These are phyloP conservation scores for Schizopora paradoxa DNA, from an alignment of 1,284 basidiomycete genomes.

Conservation along the genomic window DNA sequence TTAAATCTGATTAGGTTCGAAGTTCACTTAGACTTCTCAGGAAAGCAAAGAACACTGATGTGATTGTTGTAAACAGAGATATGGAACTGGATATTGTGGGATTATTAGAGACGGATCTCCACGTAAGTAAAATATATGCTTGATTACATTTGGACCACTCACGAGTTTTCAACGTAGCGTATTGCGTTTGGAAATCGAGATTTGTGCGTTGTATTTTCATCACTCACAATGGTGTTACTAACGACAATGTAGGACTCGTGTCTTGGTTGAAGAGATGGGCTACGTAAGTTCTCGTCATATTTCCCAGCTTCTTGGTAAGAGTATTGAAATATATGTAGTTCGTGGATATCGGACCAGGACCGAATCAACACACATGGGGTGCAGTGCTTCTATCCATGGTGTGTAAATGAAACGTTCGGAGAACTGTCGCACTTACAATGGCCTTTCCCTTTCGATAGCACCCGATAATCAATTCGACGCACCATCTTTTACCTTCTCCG, in stretches of 20 bases:
- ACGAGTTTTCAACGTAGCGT: slow-evolving; percentile 41
- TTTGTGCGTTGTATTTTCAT: slow-evolving; percentile 43
- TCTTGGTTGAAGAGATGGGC: slow-evolving; percentile 74
- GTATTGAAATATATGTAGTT: slow-evolving; percentile 40
- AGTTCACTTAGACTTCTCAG: slow-evolving; percentile 12
- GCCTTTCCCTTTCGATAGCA: slow-evolving; percentile 46
- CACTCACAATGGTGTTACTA: slow-evolving; percentile 7
- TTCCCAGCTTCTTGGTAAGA: slow-evolving; percentile 2
- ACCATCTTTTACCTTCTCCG: slow-evolving; percentile 88
- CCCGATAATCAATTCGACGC: slow-evolving; percentile 86
- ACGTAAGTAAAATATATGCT: slow-evolving; percentile 44
- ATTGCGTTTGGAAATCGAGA: slow-evolving; percentile 89
- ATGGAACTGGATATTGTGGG: slow-evolving; percentile 82
- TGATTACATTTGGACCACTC: not conserved
- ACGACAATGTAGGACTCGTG: slow-evolving; percentile 51
- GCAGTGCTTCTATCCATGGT: slow-evolving; percentile 79
- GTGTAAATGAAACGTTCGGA: slow-evolving; percentile 9
- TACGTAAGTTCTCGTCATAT: slow-evolving; percentile 50
- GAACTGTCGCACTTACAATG: not conserved
- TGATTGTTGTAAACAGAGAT: slow-evolving; percentile 41
- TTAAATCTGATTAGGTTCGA: slow-evolving; percentile 61
- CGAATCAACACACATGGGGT: slow-evolving; percentile 91
- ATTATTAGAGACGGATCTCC: slow-evolving; percentile 82
- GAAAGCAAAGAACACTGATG: not conserved
- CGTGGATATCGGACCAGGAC: slow-evolving; percentile 82